These are phyloP conservation scores for Solioccasus polychromus DNA, from an alignment of 768 basidiomycete genomes.

Conservation along the genomic window DNA sequence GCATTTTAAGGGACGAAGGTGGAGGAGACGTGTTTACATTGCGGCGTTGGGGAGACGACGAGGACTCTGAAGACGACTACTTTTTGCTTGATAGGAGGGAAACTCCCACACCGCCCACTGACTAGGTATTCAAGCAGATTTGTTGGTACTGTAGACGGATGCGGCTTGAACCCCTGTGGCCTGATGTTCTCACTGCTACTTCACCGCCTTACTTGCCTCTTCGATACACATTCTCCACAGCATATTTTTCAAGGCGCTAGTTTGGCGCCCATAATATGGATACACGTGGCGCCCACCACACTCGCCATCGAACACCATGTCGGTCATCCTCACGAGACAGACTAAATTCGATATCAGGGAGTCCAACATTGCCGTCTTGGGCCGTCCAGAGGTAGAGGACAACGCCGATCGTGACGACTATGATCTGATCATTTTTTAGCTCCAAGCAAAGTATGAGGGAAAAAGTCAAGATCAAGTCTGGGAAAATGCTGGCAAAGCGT, in stretches of 20 bases:
- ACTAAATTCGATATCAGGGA: slow-evolving; percentile 51
- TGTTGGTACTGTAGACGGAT: slow-evolving; percentile 5
- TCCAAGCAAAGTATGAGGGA: slow-evolving; percentile 38
- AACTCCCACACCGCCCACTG: slow-evolving; percentile 8
- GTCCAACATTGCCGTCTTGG: slow-evolving; percentile 60
- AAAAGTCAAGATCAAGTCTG: slow-evolving; percentile 46
- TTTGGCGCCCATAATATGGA: slow-evolving; percentile 10
- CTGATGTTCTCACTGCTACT: not conserved
- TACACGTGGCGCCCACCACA: not conserved
- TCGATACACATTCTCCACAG: slow-evolving; percentile 1
- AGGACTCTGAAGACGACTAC: slow-evolving; percentile 26
- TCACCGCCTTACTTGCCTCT: no score
- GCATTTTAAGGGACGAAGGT: slow-evolving; percentile 60
- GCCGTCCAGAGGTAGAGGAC: slow-evolving; percentile 48
- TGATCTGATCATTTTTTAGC: not conserved
- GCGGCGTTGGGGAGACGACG: slow-evolving; percentile 38
- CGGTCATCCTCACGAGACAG: slow-evolving; percentile 5
- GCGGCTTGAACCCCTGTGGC: slow-evolving; percentile 1
- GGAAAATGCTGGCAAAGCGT: slow-evolving; percentile 41
- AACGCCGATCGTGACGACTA: not conserved
- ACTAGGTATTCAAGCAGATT: slow-evolving; percentile 6
- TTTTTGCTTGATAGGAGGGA: slow-evolving; percentile 24
- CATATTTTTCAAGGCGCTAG: not conserved
- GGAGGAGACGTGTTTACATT: slow-evolving; percentile 51
- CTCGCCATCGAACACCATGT: slow-evolving; percentile 7